Evolutionary conservation across 768 basidiomycete genomes (phyloP).

Genomic region (Rossbeevera mucosa): DNA sequence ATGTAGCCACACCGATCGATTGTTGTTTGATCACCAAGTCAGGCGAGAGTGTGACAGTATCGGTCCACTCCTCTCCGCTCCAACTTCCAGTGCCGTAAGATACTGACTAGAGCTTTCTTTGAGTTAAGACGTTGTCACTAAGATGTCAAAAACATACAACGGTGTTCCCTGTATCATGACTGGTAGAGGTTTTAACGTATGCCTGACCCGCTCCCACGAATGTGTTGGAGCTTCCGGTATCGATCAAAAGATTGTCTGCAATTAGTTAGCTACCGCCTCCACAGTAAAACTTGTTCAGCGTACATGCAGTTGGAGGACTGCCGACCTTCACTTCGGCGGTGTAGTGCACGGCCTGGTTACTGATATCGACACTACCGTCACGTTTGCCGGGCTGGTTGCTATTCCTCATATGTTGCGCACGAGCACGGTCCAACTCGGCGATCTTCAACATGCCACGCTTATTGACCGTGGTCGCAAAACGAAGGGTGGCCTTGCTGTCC

Average conservation of each 20-base stretch:
- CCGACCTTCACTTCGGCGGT: conserved; percentile 28
- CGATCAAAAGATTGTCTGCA: conserved; percentile 26
- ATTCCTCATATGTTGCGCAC: conserved; percentile 12
- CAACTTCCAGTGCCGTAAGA: conserved; percentile 5
- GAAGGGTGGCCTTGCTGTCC: conserved; percentile 8
- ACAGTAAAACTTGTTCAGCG: neutral
- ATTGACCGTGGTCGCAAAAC: conserved; percentile 12
- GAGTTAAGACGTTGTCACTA: neutral
- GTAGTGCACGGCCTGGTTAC: conserved; percentile 25
- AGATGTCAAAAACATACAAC: conserved; percentile 10
- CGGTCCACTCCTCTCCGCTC: conserved; percentile 12
- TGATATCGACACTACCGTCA: conserved; percentile 2
- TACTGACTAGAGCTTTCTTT: neutral
- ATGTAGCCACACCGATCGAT: conserved; percentile 33
- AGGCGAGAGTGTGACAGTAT: conserved; percentile 7
- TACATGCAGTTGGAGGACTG: conserved; percentile 24
- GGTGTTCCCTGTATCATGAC: conserved; percentile 18
- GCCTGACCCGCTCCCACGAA: conserved; percentile 19
- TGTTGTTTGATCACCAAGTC: conserved; percentile 16
- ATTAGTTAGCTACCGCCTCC: neutral
- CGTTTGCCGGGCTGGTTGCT: conserved; percentile 1
- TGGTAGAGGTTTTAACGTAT: conserved; percentile 12
- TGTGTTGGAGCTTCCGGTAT: conserved; percentile 32
- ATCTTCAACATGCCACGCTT: conserved; percentile 6
- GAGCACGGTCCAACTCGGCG: conserved; percentile 18